These are phyloP conservation scores for Podospora didyma DNA, from an alignment of 495 filamentous ascomycete genomes.

Conservation along the genomic window DNA sequence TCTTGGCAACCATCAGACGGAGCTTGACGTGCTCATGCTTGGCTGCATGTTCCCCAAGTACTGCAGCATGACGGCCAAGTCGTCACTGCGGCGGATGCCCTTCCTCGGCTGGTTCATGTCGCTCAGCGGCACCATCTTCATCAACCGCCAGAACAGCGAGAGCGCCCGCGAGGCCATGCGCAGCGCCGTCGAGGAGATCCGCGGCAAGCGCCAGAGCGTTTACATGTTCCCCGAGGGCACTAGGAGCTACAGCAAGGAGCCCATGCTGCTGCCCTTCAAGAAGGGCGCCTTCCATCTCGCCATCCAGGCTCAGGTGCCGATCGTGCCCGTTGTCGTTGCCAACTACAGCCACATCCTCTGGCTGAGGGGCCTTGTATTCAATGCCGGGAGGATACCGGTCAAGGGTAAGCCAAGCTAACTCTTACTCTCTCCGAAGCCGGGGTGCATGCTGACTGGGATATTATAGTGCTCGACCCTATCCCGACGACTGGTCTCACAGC, in stretches of 20 bases:
- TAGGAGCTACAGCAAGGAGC: slow-evolving; percentile 77
- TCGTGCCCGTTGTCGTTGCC: slow-evolving; percentile 80
- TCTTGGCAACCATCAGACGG: slow-evolving; percentile 89
- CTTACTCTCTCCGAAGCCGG: neutral
- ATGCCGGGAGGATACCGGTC: slow-evolving; percentile 69
- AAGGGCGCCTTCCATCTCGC: slow-evolving; percentile 98
- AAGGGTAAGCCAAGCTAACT: slow-evolving; percentile 55
- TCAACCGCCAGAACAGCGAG: slow-evolving; percentile 78
- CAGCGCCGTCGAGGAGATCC: slow-evolving; percentile 76
- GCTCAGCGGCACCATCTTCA: slow-evolving; percentile 85
- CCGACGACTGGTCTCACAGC: slow-evolving; percentile 70
- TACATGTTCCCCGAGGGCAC: slow-evolving; percentile 96
- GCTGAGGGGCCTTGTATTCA: slow-evolving; percentile 64
- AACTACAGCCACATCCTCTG: slow-evolving; percentile 86
- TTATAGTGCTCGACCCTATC: slow-evolving; percentile 78
- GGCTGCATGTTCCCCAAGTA: slow-evolving; percentile 83
- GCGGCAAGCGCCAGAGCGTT: slow-evolving; percentile 70
- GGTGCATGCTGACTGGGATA: neutral
- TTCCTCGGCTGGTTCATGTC: slow-evolving; percentile 97
- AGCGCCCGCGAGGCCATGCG: slow-evolving; percentile 84
- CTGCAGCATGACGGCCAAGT: slow-evolving; percentile 92
- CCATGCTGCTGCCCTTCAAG: slow-evolving; percentile 85
- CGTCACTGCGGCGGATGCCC: slow-evolving; percentile 71
- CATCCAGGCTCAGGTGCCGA: slow-evolving; percentile 86
- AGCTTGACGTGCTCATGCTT: slow-evolving; percentile 90